Base-by-base conservation (phyloP, 2,329 filamentous ascomycete species). In the Aspergillus arachidicola region DNA sequence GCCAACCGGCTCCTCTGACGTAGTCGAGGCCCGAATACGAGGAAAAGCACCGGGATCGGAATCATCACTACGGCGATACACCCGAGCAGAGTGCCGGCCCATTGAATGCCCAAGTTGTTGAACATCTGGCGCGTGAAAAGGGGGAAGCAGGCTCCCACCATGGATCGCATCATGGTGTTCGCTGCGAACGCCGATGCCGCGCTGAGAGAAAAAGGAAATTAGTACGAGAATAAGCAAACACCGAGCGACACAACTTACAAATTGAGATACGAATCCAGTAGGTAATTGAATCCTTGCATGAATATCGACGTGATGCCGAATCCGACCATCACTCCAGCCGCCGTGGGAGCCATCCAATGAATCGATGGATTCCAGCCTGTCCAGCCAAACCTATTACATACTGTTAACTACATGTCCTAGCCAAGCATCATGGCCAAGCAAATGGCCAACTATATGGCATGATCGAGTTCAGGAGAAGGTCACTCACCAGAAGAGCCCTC, bases 251-350 rank as follows among this genome's bases (percentile, higher is more conserved):
- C 16, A 10, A 53, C 67, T 45, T 59, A 70, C 68, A 70, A 69
- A 30, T 64, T 66, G 11, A 68, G 46, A 28, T 70, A 69, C 1
- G 66, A 66, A 46, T 69, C 68, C 2, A 71, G 63, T 3, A 71
- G 55, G 38, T 71, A 69, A 21, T 72, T 72, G 45, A 70, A 70
- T 3, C 66, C 62, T 41, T 68, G 68, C 63, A 70, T 68, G 57
- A 72, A 72, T 23, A 73, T 72, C 0, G 68, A 63, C 0, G 71
- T 65, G 9, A 72, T 51, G 4, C 71, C 70, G 43, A 73, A 72
- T 0, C 71, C 71, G 3, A 69, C 65, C 5, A 70, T 12, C 1
- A 71, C 62, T 1, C 70, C 68, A 6, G 69, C 58, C 6, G 67
- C 62, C 5, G 67, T 70, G 7, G 71, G 70, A 0, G 62, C 68